Conservation (phyloP, 2,329 filamentous ascomycete species). For the Lasiodiplodia gonubiensis region DNA sequence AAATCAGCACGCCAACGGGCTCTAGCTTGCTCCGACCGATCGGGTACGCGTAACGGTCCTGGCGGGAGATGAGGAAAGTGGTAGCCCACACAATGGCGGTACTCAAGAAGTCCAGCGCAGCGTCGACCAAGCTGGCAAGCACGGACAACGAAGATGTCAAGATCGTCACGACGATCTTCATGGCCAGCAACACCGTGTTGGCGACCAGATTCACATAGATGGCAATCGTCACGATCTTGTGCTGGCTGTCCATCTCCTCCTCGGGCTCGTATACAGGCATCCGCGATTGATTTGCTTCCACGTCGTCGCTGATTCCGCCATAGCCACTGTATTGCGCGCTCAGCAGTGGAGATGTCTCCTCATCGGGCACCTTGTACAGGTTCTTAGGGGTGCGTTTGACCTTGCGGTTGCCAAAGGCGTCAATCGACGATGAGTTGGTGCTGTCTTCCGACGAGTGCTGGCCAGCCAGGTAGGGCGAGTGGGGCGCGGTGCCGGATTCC, state of each 20-base stretch:
- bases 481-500: conserved; percentile 55
- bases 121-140: conserved; percentile 78
- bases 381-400: conserved; percentile 72
- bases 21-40: conserved; percentile 79
- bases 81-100: conserved; percentile 83
- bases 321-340: conserved; percentile 34
- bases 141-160: conserved; percentile 83
- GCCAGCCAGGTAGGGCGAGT: conserved; percentile 29
- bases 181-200: conserved; percentile 74
- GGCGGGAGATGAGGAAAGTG: conserved; percentile 73
- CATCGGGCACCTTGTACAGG: conserved; percentile 73
- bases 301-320: conserved; percentile 44
- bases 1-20: conserved; percentile 79
- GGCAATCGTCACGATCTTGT: conserved; percentile 79
- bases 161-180: conserved; percentile 78
- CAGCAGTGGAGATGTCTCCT: conserved; percentile 67
- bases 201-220: conserved; percentile 86
- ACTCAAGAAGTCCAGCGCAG: conserved; percentile 78
- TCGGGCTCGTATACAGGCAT: conserved; percentile 71
- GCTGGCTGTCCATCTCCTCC: conserved; percentile 75
- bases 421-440: conserved; percentile 37
- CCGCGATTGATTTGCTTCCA: conserved; percentile 53
- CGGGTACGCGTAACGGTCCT: conserved; percentile 77
- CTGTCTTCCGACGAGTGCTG: conserved; percentile 34
- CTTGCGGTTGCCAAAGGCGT: conserved; percentile 36